phyloP scores from a whole-genome alignment of 345 rosid species.

The Citrus glauca region DNA sequence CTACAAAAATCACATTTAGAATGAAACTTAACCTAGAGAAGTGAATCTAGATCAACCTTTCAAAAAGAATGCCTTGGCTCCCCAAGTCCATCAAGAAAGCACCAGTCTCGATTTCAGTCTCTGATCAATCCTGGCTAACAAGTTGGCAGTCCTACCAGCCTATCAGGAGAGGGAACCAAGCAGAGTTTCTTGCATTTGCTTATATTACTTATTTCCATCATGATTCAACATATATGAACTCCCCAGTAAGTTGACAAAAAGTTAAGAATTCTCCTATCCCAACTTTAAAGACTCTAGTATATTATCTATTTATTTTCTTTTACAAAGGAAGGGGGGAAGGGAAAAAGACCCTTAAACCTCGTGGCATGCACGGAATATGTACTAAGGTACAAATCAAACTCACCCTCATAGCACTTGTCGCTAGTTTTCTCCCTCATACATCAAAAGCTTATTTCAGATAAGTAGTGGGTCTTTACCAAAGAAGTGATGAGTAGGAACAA shows the following conservation, averaged over 20 bases:
- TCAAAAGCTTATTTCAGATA: background rate
- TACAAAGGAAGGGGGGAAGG: no score
- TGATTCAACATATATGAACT: background rate
- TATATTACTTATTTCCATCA: background rate
- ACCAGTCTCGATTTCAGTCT: background rate
- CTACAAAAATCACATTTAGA: background rate
- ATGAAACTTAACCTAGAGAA: background rate
- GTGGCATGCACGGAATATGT: background rate
- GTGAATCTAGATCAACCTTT: background rate
- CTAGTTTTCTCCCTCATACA: background rate
- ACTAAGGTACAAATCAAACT: background rate
- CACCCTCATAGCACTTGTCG: background rate
- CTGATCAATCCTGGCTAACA: background rate
- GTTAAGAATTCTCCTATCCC: background rate
- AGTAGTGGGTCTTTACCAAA: background rate
- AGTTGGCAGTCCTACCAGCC: no score
- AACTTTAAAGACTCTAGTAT: background rate
- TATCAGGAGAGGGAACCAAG: background rate
- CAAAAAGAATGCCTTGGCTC: background rate
- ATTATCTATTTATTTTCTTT: background rate
- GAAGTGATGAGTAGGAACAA: background rate
- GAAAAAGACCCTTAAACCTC: background rate
- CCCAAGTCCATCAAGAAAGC: background rate
- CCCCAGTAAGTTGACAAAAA: background rate
- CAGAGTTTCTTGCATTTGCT: background rate